Evolutionary conservation across 1,284 basidiomycete species (phyloP).

Genomic region (Sanghuangporus sanghuang): DNA sequence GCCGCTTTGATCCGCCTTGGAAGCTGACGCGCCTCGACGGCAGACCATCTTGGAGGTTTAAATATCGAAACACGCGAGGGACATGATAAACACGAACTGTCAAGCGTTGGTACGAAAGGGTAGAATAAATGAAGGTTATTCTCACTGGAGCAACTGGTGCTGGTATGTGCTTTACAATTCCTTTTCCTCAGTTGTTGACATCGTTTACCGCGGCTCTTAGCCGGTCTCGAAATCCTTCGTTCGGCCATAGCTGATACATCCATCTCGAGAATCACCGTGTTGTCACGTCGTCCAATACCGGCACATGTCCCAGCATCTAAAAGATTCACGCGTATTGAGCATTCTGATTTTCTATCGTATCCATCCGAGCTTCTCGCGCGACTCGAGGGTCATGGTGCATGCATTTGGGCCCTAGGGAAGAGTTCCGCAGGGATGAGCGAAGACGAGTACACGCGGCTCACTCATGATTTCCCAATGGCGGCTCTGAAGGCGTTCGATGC

Average conservation of each 20-base stretch:
- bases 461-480: slow-evolving; percentile 31
- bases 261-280: slow-evolving; percentile 31
- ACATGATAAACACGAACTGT: too few species aligned
- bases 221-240: slow-evolving; percentile 35
- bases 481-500: slow-evolving; percentile 29
- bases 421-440: slow-evolving; percentile 30
- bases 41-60: background rate
- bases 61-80: too few species aligned
- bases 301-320: slow-evolving; percentile 28
- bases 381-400: slow-evolving; percentile 34
- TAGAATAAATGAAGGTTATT: slow-evolving; percentile 27
- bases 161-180: slow-evolving; percentile 23
- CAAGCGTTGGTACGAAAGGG: background rate
- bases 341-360: slow-evolving; percentile 33
- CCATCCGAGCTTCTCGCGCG: slow-evolving; percentile 26
- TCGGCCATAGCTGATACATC: slow-evolving; percentile 31
- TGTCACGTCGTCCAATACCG: slow-evolving; percentile 29
- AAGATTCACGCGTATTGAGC: slow-evolving; percentile 26
- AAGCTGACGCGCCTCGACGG: background rate
- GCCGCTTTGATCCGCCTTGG: background rate
- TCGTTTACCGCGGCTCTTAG: slow-evolving; percentile 20
- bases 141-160: slow-evolving; percentile 34
- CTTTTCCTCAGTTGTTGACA: background rate
- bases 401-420: slow-evolving; percentile 37
- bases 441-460: slow-evolving; percentile 33